These are phyloP conservation scores for Leptoxyphium fumago DNA, from an alignment of 2,329 filamentous ascomycete genomes.

Conservation along the genomic window DNA sequence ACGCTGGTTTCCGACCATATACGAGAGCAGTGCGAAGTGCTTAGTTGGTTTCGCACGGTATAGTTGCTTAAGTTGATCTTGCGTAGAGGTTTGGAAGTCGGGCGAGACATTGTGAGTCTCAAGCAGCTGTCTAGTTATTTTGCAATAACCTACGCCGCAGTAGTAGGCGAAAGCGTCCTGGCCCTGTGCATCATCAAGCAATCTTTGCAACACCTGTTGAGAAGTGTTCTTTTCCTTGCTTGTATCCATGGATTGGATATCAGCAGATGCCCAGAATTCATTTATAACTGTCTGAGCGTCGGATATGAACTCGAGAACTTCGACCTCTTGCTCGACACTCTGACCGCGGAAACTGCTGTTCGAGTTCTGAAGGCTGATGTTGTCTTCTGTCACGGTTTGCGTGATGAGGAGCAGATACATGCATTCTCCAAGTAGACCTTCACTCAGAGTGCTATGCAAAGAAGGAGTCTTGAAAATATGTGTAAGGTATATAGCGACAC, in stretches of 20 bases:
- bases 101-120: conserved; percentile 27
- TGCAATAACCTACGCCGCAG: conserved; percentile 24
- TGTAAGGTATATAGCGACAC: conserved; percentile 59
- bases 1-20: conserved; percentile 34
- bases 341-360: conserved; percentile 36
- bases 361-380: conserved; percentile 40
- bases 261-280: conserved; percentile 18
- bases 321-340: conserved; percentile 31
- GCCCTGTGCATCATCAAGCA: neutral
- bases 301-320: conserved; percentile 38
- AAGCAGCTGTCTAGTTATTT: conserved; percentile 23
- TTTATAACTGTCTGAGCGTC: conserved; percentile 35
- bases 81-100: conserved; percentile 20
- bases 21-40: conserved; percentile 25
- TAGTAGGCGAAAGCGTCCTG: conserved; percentile 24
- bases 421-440: conserved; percentile 23
- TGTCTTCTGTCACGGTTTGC: conserved; percentile 43
- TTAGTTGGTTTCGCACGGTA: conserved; percentile 24
- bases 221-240: neutral
- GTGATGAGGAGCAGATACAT: conserved; percentile 39
- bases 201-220: neutral
- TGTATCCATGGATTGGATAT: neutral
- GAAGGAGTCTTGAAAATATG: conserved; percentile 38
- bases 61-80: conserved; percentile 18
- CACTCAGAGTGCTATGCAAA: conserved; percentile 3